Evolutionary conservation across 352 stramenopile genomes (phyloP), one percentile per base, ranked within the genome.

Genomic region (Phytophthora boehmeriae): DNA sequence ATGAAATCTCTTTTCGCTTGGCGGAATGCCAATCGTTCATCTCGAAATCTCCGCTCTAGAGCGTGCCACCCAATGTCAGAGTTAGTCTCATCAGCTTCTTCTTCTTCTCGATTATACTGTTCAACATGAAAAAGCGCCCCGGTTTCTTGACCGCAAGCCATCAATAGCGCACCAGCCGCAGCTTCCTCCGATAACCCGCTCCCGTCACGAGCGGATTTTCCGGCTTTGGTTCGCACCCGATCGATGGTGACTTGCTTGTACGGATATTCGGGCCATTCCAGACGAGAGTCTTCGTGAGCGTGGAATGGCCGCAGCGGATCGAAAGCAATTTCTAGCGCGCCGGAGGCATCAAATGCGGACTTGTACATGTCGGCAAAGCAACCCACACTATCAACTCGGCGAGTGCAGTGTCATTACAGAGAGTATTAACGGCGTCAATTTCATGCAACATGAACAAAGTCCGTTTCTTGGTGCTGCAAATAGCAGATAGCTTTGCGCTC

Each of bases 191-290:
- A 79, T 8, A 84, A 51, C 25, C 48, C 48, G 11, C 49, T 34
- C 32, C 38, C 23, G 48, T 64, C 46, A 27, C 44, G 43, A 46
- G 63, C 52, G 22, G 62, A 36, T 16, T 49, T 42, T 36, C 44
- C 50, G 59, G 51, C 57, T 74, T 85, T 77, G 35, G 54, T 35
- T 1, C 73, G 73, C 5, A 89, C 73, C 8, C 75, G 78, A 11
- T 88, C 70, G 27, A 91, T 81, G 16, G 66, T 44, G 47, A 88
- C 78, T 55, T 88, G 79, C 53, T 91, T 91, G 72, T 82, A 91
- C 0, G 82, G 82, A 55, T 71, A 91, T 51, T 89, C 82, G 11
- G 73, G 76, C 82, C 79, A 91, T 41, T 51, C 54, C 30, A 91
- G 54, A 22, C 63, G 46, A 17, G 79, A 80, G 39, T 75, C 63